Evolutionary conservation across 2,329 filamentous ascomycete genomes (phyloP), one percentile per base, ranked within the genome.

Genomic region (Thyridium curvatum): DNA sequence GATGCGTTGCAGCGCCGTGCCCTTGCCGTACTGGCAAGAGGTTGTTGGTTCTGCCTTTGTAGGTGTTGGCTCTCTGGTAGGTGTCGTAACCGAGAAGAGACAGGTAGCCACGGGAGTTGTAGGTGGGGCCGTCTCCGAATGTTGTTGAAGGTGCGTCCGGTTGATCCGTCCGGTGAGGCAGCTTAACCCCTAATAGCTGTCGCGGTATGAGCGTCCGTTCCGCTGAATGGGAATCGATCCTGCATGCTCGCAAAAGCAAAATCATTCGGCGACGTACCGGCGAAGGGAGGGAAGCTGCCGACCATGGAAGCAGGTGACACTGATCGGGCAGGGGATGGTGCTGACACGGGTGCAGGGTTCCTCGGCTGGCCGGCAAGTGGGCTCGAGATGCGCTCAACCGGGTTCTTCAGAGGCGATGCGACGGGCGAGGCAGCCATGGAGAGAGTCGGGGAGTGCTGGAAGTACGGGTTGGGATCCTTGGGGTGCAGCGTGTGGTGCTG

Each of bases 201-300:
- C 33, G 69, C 60, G 39, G 68, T 51, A 56, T 74, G 66, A 53
- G 68, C 52, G 41, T 76, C 71, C 39, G 66, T 47, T 33, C 61
- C 59, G 54, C 59, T 66, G 35, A 68, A 69, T 13, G 69, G 70
- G 45, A 74, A 75, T 39, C 64, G 66, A 42, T 72, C 66, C 52
- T 62, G 59, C 47, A 64, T 48, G 42, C 62, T 62, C 46, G 68
- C 62, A 40, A 64, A 68, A 28, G 61, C 50, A 38, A 59, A 56
- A 37, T 66, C 67, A 49, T 55, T 59, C 39, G 67, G 53, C 38
- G 65, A 59, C 46, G 70, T 69, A 61, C 65, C 68, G 50, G 72
- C 61, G 49, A 67, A 62, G 35, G 68, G 58, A 38, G 64, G 56
- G 46, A 75, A 69, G 41, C 60, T 53, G 33, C 61, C 61, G 15